These are phyloP conservation scores for Cyclospora cayetanensis DNA, from an alignment of 169 alveolate genomes.

Conservation along the genomic window DNA sequence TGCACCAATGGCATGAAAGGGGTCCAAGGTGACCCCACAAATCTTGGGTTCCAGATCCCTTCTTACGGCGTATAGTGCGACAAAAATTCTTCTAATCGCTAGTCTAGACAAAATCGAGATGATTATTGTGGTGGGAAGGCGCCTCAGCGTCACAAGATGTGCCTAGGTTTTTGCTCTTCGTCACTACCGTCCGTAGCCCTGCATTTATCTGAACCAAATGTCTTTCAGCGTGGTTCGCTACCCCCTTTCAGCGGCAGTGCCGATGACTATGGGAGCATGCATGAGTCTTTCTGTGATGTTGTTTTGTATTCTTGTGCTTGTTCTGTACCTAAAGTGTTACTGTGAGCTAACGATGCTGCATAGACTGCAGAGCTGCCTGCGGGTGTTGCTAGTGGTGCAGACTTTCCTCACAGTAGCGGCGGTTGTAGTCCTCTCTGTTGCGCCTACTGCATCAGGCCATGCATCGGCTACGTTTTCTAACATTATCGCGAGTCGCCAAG, in stretches of 20 bases:
- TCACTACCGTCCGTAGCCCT: too few relatives aligned
- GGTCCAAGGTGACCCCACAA: too few relatives aligned
- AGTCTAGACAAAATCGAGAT: too few relatives aligned
- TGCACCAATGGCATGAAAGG: too few relatives aligned
- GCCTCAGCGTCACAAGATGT: too few relatives aligned
- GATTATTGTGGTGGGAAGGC: too few relatives aligned
- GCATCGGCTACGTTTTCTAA: constrained; percentile 38
- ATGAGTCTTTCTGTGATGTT: constrained; percentile 16
- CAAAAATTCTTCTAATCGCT: too few relatives aligned
- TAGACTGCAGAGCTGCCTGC: constrained; percentile 47
- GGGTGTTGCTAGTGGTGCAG: constrained; percentile 16
- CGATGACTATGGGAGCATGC: constrained; percentile 37
- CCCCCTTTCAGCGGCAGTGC: constrained; percentile 52
- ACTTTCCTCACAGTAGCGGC: constrained; percentile 34
- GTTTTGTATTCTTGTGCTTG: neutral
- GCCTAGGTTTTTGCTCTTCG: too few relatives aligned
- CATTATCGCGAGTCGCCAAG: constrained; percentile 44
- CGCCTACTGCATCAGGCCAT: neutral
- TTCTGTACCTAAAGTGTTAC: constrained; percentile 38
- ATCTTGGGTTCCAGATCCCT: too few relatives aligned
- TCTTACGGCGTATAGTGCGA: too few relatives aligned
- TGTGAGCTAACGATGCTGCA: constrained; percentile 59
- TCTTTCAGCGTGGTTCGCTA: neutral
- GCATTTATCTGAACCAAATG: too few relatives aligned
- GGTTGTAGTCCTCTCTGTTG: constrained; percentile 39